These are phyloP conservation scores for Picea sitchensis DNA, from an alignment of 75 land plant genomes.

Conservation along the genomic window DNA sequence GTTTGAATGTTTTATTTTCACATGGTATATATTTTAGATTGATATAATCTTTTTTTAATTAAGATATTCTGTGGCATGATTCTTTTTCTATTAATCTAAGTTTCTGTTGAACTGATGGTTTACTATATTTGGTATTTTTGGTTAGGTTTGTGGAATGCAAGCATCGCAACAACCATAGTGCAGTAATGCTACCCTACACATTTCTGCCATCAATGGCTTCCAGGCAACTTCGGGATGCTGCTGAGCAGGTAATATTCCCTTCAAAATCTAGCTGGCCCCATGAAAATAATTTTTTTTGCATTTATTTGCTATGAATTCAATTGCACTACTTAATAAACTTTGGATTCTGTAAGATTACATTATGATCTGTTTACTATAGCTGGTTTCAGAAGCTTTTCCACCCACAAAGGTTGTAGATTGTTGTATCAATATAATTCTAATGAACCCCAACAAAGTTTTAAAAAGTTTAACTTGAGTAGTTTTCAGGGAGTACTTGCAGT, in stretches of 20 bases:
- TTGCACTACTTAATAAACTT: background rate
- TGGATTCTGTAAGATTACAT: too few relatives aligned
- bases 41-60: background rate
- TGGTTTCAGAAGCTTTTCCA: background rate
- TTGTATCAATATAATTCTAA: too few relatives aligned
- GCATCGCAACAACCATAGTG: conserved; percentile 72
- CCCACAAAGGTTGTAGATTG: background rate
- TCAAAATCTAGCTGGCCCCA: background rate
- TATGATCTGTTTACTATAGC: too few relatives aligned
- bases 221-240: conserved; percentile 57
- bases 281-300: background rate
- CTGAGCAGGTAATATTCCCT: conserved; percentile 50
- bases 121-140: background rate
- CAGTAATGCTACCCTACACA: conserved; percentile 67
- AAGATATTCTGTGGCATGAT: background rate
- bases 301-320: background rate
- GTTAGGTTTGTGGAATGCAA: conserved; percentile 92
- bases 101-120: background rate
- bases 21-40: background rate
- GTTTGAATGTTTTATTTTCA: background rate
- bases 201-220: conserved; percentile 90
- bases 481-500: too few relatives aligned
- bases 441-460: too few relatives aligned
- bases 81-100: background rate
- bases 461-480: too few relatives aligned